Evolutionary conservation across 257 asterid species (phyloP).

Genomic region (Capsicum chinense): DNA sequence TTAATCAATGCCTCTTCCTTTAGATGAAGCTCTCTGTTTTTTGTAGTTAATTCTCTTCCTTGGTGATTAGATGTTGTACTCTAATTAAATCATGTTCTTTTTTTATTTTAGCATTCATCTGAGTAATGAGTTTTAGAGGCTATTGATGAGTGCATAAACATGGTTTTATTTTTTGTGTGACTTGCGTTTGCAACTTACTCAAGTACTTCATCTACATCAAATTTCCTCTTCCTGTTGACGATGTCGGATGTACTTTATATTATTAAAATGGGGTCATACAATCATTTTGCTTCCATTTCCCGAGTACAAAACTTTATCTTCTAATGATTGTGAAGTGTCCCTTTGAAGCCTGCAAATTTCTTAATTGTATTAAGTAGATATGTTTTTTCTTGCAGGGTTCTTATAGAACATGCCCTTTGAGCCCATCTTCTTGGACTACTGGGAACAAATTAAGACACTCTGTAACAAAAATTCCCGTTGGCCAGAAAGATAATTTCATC

Average conservation of each 20-base stretch:
- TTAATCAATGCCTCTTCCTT: background rate
- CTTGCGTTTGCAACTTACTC: background rate
- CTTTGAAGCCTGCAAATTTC: background rate
- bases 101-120: background rate
- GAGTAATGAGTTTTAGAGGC: background rate
- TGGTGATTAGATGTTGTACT: constrained; percentile 15
- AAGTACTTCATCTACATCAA: background rate
- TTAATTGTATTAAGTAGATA: background rate
- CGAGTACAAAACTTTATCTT: background rate
- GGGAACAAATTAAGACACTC: constrained; percentile 32
- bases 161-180: background rate
- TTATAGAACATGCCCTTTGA: constrained; percentile 29
- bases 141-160: background rate
- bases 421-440: constrained; percentile 37
- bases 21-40: background rate
- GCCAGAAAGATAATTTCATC: constrained; percentile 25
- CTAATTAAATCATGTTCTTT: background rate
- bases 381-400: constrained; percentile 37
- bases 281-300: background rate
- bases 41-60: constrained; percentile 11
- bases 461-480: constrained; percentile 21
- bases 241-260: background rate
- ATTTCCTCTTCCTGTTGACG: constrained; percentile 11
- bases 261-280: constrained; percentile 9
- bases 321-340: background rate